Conservation (phyloP, 164 flowering plant species). For the Cinnamomum chago region DNA sequence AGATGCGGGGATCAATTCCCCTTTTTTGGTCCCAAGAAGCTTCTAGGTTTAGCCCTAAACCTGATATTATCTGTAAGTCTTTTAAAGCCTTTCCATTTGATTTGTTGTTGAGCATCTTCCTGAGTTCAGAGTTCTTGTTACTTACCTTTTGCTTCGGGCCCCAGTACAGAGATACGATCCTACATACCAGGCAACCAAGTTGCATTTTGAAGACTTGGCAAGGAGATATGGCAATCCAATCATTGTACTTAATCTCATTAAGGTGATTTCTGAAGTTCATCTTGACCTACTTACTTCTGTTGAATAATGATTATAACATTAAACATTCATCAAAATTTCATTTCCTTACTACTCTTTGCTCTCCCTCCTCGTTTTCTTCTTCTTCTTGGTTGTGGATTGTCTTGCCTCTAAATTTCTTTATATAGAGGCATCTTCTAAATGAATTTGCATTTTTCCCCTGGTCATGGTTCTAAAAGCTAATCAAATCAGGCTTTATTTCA, state of each 20-base stretch:
- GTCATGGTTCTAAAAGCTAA: not conserved
- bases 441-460: not conserved
- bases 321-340: not conserved
- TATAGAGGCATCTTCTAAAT: not conserved
- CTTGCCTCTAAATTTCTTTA: not conserved
- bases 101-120: slow-evolving; percentile 1
- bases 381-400: not conserved
- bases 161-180: slow-evolving; percentile 98
- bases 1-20: slow-evolving; percentile 98
- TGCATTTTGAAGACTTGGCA: slow-evolving; percentile 93
- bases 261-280: slow-evolving; percentile 41
- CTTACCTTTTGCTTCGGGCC: slow-evolving; percentile 10
- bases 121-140: slow-evolving; percentile 5
- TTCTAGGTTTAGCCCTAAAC: slow-evolving; percentile 93
- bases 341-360: not conserved
- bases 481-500: not conserved
- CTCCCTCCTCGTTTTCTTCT: not conserved
- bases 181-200: slow-evolving; percentile 84
- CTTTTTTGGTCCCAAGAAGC: slow-evolving; percentile 99
- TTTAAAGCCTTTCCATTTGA: not conserved
- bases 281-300: not conserved
- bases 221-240: slow-evolving; percentile 96
- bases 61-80: slow-evolving; percentile 85
- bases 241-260: slow-evolving; percentile 88
- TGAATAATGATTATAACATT: not conserved